A percentile compares a stretch with the other conserved stretches of the same genome.
phyloP scores from a whole-genome alignment of 352 stramenopile genomes.

The Phytophthora boehmeriae region DNA sequence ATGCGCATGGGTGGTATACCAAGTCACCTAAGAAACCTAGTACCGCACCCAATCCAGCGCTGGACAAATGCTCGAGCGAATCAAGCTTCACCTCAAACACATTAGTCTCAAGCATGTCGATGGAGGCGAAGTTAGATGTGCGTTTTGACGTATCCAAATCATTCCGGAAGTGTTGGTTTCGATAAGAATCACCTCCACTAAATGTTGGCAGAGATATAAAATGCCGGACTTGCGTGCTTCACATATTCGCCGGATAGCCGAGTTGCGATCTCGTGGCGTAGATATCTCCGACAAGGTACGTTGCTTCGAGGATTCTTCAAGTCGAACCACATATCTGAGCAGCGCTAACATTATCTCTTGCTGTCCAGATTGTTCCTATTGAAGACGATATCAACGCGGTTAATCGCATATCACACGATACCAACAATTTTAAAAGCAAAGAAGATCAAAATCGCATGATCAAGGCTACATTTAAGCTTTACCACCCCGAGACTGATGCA shows the following conservation, averaged over 20 bases:
- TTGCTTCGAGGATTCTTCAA: neutral
- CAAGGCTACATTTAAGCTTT: constrained; percentile 59
- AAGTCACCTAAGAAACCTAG: constrained; percentile 56
- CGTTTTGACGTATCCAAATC: neutral
- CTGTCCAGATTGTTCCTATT: constrained; percentile 2
- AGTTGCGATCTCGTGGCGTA: constrained; percentile 45
- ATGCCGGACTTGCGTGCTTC: constrained; percentile 65
- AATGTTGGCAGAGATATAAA: constrained; percentile 49
- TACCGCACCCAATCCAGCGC: neutral
- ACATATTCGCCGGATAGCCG: constrained; percentile 72
- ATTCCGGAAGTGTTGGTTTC: too few relatives aligned
- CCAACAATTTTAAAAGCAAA: constrained; percentile 18
- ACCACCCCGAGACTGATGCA: constrained; percentile 67
- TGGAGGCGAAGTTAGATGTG: constrained; percentile 40
- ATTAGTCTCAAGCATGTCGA: constrained; percentile 1
- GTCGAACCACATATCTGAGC: too few relatives aligned
- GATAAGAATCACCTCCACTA: neutral
- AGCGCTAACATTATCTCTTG: neutral
- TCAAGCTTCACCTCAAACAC: constrained; percentile 13
- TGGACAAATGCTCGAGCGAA: constrained; percentile 35
- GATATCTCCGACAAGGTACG: constrained; percentile 39
- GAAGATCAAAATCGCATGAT: constrained; percentile 37
- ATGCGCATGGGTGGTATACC: constrained; percentile 1
- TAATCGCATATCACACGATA: constrained; percentile 5
- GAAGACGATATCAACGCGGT: constrained; percentile 21